These are phyloP conservation scores for Suaeda aralocaspica DNA, from an alignment of 148 eudicot species.

Conservation along the genomic window DNA sequence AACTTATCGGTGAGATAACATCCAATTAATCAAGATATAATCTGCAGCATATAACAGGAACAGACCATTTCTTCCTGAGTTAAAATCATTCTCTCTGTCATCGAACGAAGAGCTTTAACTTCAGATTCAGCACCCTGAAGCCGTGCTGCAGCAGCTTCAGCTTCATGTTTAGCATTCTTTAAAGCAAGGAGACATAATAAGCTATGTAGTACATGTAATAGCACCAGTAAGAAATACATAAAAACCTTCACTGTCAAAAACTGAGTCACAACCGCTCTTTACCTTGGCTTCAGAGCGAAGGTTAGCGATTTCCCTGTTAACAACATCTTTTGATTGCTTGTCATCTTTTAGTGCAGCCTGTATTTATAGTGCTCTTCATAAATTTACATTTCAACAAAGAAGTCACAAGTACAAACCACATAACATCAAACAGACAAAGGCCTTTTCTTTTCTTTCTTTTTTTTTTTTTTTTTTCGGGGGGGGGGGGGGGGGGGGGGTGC, in stretches of 20 bases:
- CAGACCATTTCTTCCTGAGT: slow-evolving; percentile 84
- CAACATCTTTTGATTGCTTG: slow-evolving; percentile 54
- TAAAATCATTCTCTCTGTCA: slow-evolving; percentile 87
- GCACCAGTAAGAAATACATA: slow-evolving; percentile 10
- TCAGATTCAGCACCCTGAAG: slow-evolving; percentile 66
- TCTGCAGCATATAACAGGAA: slow-evolving; percentile 3
- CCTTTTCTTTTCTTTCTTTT: not conserved
- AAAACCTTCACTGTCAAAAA: not conserved
- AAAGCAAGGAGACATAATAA: slow-evolving; percentile 24
- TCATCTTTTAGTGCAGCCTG: slow-evolving; percentile 89
- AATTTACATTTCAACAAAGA: not conserved
- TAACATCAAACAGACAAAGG: not conserved
- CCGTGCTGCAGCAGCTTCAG: slow-evolving; percentile 48
- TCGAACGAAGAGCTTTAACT: slow-evolving; percentile 60
- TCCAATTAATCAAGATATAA: slow-evolving; percentile 9
- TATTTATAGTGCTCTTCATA: slow-evolving; percentile 10
- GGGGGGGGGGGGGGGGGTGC: too few relatives aligned
- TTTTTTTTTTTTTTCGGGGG: too few relatives aligned
- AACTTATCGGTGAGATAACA: slow-evolving; percentile 15
- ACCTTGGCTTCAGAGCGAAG: slow-evolving; percentile 68
- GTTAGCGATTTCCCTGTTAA: slow-evolving; percentile 48
- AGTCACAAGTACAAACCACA: not conserved
- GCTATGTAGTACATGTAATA: slow-evolving; percentile 16
- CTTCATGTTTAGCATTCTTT: slow-evolving; percentile 62
- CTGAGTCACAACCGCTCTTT: slow-evolving; percentile 9